A percentile compares a stretch with the other conserved stretches of the same genome.
Evolutionary conservation across 2,329 filamentous ascomycete genomes (phyloP).

Genomic region (Kalaharituber pfeilii): DNA sequence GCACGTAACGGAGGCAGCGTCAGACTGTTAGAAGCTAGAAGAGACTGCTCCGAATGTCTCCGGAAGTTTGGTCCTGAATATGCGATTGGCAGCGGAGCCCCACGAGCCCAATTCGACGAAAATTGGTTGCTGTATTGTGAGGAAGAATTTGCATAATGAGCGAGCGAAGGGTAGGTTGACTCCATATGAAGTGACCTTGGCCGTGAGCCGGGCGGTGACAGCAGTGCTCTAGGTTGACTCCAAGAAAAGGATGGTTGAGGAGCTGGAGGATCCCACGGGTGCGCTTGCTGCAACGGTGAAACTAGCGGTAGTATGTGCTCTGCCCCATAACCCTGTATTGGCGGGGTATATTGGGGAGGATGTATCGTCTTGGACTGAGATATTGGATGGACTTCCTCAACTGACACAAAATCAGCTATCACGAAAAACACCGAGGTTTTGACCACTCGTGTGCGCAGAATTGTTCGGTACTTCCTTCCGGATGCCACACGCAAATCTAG

Average conservation of each 20-base stretch:
- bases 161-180: constrained; percentile 15
- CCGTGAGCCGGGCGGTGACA: constrained; percentile 16
- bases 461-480: constrained; percentile 15
- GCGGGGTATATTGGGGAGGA: constrained; percentile 7
- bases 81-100: neutral
- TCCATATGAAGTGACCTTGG: constrained; percentile 17
- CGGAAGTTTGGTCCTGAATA: neutral
- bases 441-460: constrained; percentile 16
- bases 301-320: constrained; percentile 8
- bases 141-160: constrained; percentile 14
- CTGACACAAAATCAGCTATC: constrained; percentile 16
- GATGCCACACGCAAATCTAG: constrained; percentile 16
- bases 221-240: constrained; percentile 7
- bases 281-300: constrained; percentile 12
- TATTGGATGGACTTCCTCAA: constrained; percentile 16
- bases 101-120: constrained; percentile 3
- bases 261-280: constrained; percentile 13
- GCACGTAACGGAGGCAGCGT: neutral
- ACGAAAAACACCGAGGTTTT: constrained; percentile 17
- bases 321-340: neutral
- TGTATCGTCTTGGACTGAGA: constrained; percentile 13
- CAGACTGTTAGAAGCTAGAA: neutral
- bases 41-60: neutral
- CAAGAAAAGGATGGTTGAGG: constrained; percentile 16
- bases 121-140: constrained; percentile 8